Conservation (phyloP, 2,329 filamentous ascomycete species). For the Fusarium oligoseptatum region DNA sequence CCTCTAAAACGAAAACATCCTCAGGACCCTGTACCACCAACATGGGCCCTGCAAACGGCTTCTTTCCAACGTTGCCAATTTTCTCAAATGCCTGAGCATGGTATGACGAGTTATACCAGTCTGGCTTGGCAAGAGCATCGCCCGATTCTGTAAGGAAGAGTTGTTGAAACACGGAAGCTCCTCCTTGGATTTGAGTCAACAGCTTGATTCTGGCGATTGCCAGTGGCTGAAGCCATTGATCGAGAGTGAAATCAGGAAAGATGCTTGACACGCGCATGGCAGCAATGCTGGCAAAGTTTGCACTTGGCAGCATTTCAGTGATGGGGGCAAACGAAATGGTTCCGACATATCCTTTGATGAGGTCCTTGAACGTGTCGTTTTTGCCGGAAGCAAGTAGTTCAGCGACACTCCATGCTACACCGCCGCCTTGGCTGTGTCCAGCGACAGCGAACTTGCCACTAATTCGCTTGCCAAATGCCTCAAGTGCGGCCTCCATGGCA, state of each 20-base stretch:
- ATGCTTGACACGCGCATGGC: background rate
- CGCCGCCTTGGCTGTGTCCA: conserved; percentile 62
- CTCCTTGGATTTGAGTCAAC: conserved; percentile 14
- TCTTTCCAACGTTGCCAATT: background rate
- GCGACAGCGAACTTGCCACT: conserved; percentile 57
- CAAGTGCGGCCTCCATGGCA: conserved; percentile 56
- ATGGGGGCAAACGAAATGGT: conserved; percentile 26
- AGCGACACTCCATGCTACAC: conserved; percentile 54
- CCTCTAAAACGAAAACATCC: background rate
- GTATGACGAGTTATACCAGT: conserved; percentile 7
- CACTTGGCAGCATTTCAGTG: background rate
- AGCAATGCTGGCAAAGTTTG: background rate
- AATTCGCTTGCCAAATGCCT: conserved; percentile 53
- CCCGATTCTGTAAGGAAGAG: background rate
- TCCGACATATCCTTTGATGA: conserved; percentile 19
- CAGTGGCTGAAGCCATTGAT: conserved; percentile 28
- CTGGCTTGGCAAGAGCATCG: background rate
- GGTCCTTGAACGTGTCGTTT: background rate
- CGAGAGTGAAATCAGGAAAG: conserved; percentile 26
- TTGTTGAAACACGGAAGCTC: background rate
- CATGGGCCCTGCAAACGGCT: background rate
- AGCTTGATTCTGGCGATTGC: conserved; percentile 19
- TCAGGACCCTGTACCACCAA: conserved; percentile 9
- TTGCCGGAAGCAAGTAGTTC: conserved; percentile 45
- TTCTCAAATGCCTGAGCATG: conserved; percentile 14